A percentile compares a stretch with the other conserved stretches of the same genome.
These are phyloP conservation scores for Thalia dealbata DNA, from an alignment of 176 grass and related monocot genomes.

Conservation along the genomic window DNA sequence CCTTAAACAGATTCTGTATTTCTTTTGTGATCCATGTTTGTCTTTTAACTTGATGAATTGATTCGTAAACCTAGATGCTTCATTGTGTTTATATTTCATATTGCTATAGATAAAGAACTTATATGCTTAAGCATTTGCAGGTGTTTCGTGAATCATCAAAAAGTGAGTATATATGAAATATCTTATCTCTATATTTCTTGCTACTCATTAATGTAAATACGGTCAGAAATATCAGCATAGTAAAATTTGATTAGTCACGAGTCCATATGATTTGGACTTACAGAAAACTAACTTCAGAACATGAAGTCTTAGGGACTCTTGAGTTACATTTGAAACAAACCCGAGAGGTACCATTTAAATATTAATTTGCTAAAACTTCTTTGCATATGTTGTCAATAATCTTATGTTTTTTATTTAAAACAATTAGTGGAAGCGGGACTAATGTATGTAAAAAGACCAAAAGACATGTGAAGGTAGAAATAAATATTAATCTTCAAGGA, in stretches of 20 bases:
- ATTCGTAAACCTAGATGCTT: neutral
- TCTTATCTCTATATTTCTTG: neutral
- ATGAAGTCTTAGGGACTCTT: neutral
- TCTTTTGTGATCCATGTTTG: neutral
- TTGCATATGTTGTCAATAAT: no score
- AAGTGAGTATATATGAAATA: conserved; percentile 3
- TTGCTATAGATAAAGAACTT: neutral
- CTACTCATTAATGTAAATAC: no score
- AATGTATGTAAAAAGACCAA: neutral
- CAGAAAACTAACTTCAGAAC: no score
- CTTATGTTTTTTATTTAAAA: neutral
- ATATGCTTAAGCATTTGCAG: conserved; percentile 7
- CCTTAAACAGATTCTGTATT: neutral
- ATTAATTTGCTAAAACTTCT: neutral
- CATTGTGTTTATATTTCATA: neutral
- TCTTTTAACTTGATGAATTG: neutral
- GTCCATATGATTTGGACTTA: neutral
- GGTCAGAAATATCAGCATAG: no score
- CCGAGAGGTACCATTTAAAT: neutral
- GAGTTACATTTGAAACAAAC: neutral
- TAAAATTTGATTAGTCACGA: neutral
- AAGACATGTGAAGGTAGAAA: neutral
- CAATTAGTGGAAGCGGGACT: neutral
- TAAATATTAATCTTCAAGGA: neutral
- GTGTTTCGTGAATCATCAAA: conserved; percentile 15